phyloP scores from a whole-genome alignment of 306 rosid genomes.

The Quercus wislizeni region DNA sequence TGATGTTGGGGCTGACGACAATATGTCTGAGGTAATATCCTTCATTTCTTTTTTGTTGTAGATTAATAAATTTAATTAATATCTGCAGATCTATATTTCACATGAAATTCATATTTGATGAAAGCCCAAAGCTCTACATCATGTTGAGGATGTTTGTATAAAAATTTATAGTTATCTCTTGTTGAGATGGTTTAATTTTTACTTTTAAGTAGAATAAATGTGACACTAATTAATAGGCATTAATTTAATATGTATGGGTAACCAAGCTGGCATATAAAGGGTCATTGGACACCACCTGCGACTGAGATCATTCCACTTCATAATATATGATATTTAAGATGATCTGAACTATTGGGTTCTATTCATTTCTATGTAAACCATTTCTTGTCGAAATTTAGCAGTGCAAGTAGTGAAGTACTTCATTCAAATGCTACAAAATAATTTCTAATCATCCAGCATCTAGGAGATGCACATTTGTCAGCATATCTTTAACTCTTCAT shows the following conservation, averaged over 20 bases:
- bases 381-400: neutral
- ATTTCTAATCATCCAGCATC: neutral
- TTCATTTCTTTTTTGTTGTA: slow-evolving; percentile 15
- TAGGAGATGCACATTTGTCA: neutral
- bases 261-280: neutral
- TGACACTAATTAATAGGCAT: neutral
- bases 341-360: neutral
- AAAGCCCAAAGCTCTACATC: neutral
- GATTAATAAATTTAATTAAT: neutral
- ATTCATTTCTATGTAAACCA: neutral
- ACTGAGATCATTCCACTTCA: neutral
- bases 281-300: neutral
- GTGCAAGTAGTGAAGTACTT: neutral
- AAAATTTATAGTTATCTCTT: neutral
- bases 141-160: neutral
- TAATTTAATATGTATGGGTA: neutral
- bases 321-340: neutral
- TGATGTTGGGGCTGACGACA: slow-evolving; percentile 49
- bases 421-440: neutral
- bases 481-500: neutral
- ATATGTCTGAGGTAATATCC: slow-evolving; percentile 57
- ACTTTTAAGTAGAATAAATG: neutral
- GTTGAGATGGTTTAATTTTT: neutral
- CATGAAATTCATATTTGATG: neutral
- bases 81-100: neutral